Percentiles rank a stretch among this genome's conserved stretches.
Conservation (phyloP, 2,329 filamentous ascomycete species). For the Coniella vitis region DNA sequence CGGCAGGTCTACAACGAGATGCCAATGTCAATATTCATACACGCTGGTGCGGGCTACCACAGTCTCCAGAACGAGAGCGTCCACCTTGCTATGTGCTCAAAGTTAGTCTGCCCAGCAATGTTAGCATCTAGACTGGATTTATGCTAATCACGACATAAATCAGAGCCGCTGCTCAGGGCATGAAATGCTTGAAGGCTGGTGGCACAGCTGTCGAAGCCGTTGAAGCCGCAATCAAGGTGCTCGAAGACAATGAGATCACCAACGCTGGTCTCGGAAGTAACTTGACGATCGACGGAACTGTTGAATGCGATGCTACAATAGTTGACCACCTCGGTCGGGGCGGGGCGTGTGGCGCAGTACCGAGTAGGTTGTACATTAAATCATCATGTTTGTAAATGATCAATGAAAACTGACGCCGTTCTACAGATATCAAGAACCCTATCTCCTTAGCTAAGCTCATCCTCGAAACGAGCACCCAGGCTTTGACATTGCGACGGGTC, state of each 20-base stretch:
- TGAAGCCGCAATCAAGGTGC: conserved; percentile 76
- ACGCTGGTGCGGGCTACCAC: conserved; percentile 92
- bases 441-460: conserved; percentile 80
- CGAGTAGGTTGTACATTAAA: conserved; percentile 53
- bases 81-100: conserved; percentile 79
- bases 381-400: background rate
- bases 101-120: conserved; percentile 51
- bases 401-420: no score
- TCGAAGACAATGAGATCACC: conserved; percentile 93
- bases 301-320: conserved; percentile 91
- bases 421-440: conserved; percentile 83
- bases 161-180: conserved; percentile 77
- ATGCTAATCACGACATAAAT: background rate
- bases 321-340: conserved; percentile 88
- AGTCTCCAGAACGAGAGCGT: conserved; percentile 77
- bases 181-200: conserved; percentile 73
- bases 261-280: conserved; percentile 97
- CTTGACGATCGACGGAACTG: conserved; percentile 78
- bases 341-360: conserved; percentile 85
- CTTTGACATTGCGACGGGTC: conserved; percentile 78
- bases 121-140: no score
- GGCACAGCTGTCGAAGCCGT: conserved; percentile 80
- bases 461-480: conserved; percentile 67
- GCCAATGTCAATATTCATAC: conserved; percentile 72
- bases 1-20: background rate